phyloP scores from a whole-genome alignment of 148 eudicot species.

The Vaccinium vitisidaea region DNA sequence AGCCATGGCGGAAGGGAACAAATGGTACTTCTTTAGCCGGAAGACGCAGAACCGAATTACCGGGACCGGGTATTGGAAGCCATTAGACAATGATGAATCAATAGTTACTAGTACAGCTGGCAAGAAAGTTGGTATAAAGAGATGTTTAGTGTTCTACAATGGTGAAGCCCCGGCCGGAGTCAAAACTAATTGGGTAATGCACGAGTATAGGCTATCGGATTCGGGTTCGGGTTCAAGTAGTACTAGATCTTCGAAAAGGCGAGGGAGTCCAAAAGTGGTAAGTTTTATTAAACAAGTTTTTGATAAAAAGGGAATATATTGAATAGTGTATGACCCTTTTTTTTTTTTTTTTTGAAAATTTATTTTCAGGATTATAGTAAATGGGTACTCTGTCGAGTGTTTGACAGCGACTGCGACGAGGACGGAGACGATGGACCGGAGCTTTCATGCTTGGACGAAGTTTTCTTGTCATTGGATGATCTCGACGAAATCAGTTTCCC shows the following conservation, averaged over 20 bases:
- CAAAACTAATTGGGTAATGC: slow-evolving; percentile 80
- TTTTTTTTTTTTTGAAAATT: neutral
- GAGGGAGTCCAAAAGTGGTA: slow-evolving; percentile 47
- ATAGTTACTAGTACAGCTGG: slow-evolving; percentile 26
- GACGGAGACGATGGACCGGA: slow-evolving; percentile 44
- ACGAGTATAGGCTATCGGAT: slow-evolving; percentile 64
- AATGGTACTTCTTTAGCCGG: slow-evolving; percentile 79
- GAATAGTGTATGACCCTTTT: neutral
- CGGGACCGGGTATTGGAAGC: slow-evolving; percentile 62
- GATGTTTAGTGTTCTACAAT: slow-evolving; percentile 45
- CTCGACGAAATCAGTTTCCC: slow-evolving; percentile 81
- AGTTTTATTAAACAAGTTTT: slow-evolving; percentile 14
- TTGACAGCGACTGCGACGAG: slow-evolving; percentile 43
- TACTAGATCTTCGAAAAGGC: slow-evolving; percentile 35
- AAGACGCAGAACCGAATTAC: slow-evolving; percentile 50
- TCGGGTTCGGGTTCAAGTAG: slow-evolving; percentile 35
- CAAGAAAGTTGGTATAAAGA: slow-evolving; percentile 57
- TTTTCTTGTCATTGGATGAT: slow-evolving; percentile 85
- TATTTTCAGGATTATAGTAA: slow-evolving; percentile 59
- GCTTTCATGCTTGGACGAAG: slow-evolving; percentile 92
- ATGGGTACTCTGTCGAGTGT: slow-evolving; percentile 89
- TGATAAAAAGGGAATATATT: too few relatives aligned
- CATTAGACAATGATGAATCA: slow-evolving; percentile 59
- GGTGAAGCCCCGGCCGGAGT: slow-evolving; percentile 47
- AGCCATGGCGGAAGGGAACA: slow-evolving; percentile 66